These are phyloP conservation scores for Leccinum pellstonianum DNA, from an alignment of 768 basidiomycete species.

Conservation along the genomic window DNA sequence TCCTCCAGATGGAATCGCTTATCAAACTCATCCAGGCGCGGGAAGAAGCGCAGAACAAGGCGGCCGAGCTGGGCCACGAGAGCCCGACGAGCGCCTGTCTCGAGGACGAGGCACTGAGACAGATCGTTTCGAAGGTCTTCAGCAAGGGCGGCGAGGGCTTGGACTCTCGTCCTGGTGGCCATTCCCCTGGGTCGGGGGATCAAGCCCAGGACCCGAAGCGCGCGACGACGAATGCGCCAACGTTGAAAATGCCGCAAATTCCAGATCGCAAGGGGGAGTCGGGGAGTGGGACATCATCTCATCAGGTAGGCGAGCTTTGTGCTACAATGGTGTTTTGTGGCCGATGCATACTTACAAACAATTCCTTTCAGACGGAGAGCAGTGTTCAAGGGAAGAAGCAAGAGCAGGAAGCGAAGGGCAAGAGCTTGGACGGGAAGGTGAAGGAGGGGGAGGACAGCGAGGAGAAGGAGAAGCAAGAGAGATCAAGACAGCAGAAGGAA, in stretches of 20 bases:
- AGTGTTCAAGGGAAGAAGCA: neutral
- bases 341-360: conserved; percentile 5
- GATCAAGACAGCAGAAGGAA: too few species aligned
- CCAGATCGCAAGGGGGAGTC: neutral
- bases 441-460: neutral
- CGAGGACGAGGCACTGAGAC: conserved; percentile 29
- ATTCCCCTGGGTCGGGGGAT: conserved; percentile 16
- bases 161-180: conserved; percentile 11
- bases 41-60: conserved; percentile 44
- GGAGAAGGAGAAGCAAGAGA: neutral
- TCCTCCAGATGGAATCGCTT: conserved; percentile 54
- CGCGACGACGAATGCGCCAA: neutral
- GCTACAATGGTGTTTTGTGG: neutral
- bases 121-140: conserved; percentile 36
- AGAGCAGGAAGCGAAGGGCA: neutral
- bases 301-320: conserved; percentile 6
- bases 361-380: neutral
- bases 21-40: conserved; percentile 54
- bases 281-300: neutral
- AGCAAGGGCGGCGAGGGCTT: conserved; percentile 22
- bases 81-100: conserved; percentile 35
- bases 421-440: neutral
- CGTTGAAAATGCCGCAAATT: conserved; percentile 10
- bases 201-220: conserved; percentile 16
- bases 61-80: conserved; percentile 27